A percentile compares a stretch with the other conserved stretches of the same genome.
Evolutionary conservation across 2,329 filamentous ascomycete genomes (phyloP).

Genomic region (Pseudocercospora ulei): DNA sequence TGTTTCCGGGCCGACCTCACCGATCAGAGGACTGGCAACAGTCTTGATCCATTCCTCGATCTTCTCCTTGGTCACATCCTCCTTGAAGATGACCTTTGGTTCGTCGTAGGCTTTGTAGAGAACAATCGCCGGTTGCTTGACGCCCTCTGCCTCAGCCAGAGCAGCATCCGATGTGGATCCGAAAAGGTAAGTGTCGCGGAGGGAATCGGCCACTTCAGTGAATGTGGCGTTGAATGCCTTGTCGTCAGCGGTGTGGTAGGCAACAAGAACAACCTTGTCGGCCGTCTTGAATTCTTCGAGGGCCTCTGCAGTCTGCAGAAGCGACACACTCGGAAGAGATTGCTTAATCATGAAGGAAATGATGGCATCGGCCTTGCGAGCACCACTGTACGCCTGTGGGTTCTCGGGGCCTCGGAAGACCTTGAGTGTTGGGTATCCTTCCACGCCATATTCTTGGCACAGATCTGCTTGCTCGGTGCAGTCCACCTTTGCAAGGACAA

Average conservation of each 20-base stretch:
- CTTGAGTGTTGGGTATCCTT: slow-evolving; percentile 98
- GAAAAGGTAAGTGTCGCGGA: slow-evolving; percentile 88
- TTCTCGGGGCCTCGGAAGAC: slow-evolving; percentile 88
- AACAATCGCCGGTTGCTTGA: slow-evolving; percentile 75
- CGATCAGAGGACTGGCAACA: slow-evolving; percentile 77
- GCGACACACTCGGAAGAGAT: slow-evolving; percentile 81
- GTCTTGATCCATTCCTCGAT: slow-evolving; percentile 78
- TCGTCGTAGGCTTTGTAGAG: slow-evolving; percentile 98
- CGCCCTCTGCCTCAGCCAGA: slow-evolving; percentile 80
- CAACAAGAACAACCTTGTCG: slow-evolving; percentile 92
- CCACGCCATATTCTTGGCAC: slow-evolving; percentile 79
- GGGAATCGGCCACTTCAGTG: slow-evolving; percentile 59
- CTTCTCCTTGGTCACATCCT: slow-evolving; percentile 69
- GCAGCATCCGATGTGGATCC: slow-evolving; percentile 73
- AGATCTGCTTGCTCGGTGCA: slow-evolving; percentile 91
- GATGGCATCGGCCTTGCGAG: slow-evolving; percentile 72
- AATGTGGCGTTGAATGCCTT: slow-evolving; percentile 84
- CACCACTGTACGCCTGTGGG: slow-evolving; percentile 71
- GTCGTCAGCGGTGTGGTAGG: slow-evolving; percentile 69
- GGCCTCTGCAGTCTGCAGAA: slow-evolving; percentile 62
- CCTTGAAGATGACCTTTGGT: slow-evolving; percentile 75
- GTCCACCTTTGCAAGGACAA: slow-evolving; percentile 77
- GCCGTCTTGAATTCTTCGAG: slow-evolving; percentile 94
- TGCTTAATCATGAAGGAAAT: slow-evolving; percentile 96
- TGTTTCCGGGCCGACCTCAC: slow-evolving; percentile 93